phyloP scores from a whole-genome alignment of 345 rosid genomes.

The Zanthoxylum bungeanum region DNA sequence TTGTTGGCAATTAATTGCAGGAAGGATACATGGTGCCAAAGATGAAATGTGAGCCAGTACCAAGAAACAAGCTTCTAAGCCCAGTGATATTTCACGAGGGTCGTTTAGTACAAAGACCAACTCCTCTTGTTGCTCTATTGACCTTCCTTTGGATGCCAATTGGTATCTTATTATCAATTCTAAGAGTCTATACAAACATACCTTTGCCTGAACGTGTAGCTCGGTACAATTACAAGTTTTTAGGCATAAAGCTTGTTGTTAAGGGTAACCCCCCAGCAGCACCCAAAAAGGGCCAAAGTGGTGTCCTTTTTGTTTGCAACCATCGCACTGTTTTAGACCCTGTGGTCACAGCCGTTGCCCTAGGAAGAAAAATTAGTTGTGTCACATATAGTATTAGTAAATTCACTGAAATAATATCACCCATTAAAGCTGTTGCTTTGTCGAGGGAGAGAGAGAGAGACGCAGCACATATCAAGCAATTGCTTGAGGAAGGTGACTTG shows the following conservation, averaged over 20 bases:
- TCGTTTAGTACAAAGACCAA: constrained; percentile 64
- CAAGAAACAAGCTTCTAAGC: constrained; percentile 67
- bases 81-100: constrained; percentile 79
- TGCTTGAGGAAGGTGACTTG: constrained; percentile 84
- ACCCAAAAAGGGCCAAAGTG: constrained; percentile 65
- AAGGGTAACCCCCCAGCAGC: constrained; percentile 77
- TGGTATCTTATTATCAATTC: constrained; percentile 48
- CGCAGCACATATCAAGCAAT: constrained; percentile 63
- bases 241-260: constrained; percentile 53
- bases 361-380: constrained; percentile 85
- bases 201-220: constrained; percentile 68
- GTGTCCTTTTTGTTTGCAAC: constrained; percentile 86
- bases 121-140: constrained; percentile 57
- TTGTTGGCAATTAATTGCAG: constrained; percentile 27
- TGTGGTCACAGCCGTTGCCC: constrained; percentile 71
- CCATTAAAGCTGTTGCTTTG: constrained; percentile 86
- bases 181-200: constrained; percentile 58
- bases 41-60: constrained; percentile 60
- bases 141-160: constrained; percentile 71
- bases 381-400: constrained; percentile 96
- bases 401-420: constrained; percentile 79
- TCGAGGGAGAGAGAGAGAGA: constrained; percentile 81
- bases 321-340: constrained; percentile 89
- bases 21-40: constrained; percentile 69
- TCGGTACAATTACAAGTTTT: constrained; percentile 48